Percentiles rank a stretch among this genome's conserved stretches.
Evolutionary conservation across 106 monocot genomes (phyloP).

Genomic region (Allium cepa): DNA sequence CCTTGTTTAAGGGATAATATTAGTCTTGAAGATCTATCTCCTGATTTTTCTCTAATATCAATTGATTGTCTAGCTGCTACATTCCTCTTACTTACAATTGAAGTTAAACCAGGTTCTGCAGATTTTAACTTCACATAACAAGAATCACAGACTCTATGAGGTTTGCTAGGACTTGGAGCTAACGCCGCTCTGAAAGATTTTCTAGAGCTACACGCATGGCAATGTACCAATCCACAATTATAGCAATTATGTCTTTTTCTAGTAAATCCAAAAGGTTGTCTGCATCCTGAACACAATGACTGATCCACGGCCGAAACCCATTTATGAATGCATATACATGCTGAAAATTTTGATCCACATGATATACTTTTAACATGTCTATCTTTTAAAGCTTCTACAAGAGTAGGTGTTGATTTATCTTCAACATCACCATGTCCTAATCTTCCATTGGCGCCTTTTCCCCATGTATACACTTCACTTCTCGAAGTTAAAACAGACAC

Average conservation of each 20-base stretch:
- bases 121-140: constrained; percentile 42
- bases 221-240: constrained; percentile 73
- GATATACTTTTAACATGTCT: constrained; percentile 83
- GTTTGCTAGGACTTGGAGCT: constrained; percentile 71
- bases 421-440: constrained; percentile 74
- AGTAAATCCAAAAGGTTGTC: constrained; percentile 80
- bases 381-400: constrained; percentile 68
- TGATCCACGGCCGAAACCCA: constrained; percentile 80
- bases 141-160: constrained; percentile 81
- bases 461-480: constrained; percentile 81
- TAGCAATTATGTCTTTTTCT: constrained; percentile 85
- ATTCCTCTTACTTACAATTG: constrained; percentile 27
- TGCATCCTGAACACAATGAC: constrained; percentile 63
- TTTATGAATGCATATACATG: constrained; percentile 82
- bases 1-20: constrained; percentile 21
- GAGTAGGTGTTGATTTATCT: constrained; percentile 49
- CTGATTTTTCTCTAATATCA: constrained; percentile 39
- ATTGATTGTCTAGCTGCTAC: constrained; percentile 30
- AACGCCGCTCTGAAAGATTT: constrained; percentile 61
- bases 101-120: constrained; percentile 18
- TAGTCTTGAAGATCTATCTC: constrained; percentile 44
- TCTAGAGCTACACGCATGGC: constrained; percentile 68
- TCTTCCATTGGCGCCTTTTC: constrained; percentile 71
- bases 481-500: constrained; percentile 59
- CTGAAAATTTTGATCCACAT: constrained; percentile 71